phyloP scores from a whole-genome alignment of 163 green algal genomes.

The Picocystis sp. region DNA sequence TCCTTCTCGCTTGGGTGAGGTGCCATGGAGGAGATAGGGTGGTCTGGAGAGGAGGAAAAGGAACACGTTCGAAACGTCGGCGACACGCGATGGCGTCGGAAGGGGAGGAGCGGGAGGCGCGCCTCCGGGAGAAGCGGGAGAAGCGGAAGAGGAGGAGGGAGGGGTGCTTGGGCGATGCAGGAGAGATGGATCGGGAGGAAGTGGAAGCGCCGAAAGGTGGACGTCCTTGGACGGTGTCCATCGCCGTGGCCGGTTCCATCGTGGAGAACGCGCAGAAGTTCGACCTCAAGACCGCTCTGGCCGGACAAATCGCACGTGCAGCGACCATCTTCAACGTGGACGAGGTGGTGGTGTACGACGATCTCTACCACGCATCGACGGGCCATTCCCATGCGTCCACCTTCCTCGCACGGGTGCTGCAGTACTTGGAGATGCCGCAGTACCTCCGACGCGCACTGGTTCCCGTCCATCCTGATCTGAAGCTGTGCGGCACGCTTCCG shows the following conservation, averaged over 20 bases:
- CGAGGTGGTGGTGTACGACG: constrained; percentile 59
- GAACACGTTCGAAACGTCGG: too few species aligned
- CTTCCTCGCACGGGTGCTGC: constrained; percentile 57
- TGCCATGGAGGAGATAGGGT: too few species aligned
- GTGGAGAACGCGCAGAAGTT: constrained; percentile 68
- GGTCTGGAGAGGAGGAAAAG: too few species aligned
- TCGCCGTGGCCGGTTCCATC: constrained; percentile 61
- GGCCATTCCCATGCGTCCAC: constrained; percentile 29
- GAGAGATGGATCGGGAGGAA: too few species aligned
- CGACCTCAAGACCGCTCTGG: constrained; percentile 58
- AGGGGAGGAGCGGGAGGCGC: too few species aligned
- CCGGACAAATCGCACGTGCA: constrained; percentile 63
- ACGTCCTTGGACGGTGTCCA: constrained; percentile 50
- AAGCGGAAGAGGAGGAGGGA: too few species aligned
- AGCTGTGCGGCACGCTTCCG: constrained; percentile 26
- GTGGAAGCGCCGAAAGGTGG: constrained; percentile 6
- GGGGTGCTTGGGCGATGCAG: too few species aligned
- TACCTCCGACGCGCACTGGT: constrained; percentile 35
- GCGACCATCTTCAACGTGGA: constrained; percentile 78
- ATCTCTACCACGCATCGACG: constrained; percentile 8
- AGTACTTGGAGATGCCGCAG: constrained; percentile 76
- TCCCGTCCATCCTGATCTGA: neutral
- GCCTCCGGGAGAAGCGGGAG: too few species aligned
- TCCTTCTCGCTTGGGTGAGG: too few species aligned
- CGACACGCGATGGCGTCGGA: too few species aligned